Conservation (phyloP, 1,284 basidiomycete species). For the Cryptococcus sp. region DNA sequence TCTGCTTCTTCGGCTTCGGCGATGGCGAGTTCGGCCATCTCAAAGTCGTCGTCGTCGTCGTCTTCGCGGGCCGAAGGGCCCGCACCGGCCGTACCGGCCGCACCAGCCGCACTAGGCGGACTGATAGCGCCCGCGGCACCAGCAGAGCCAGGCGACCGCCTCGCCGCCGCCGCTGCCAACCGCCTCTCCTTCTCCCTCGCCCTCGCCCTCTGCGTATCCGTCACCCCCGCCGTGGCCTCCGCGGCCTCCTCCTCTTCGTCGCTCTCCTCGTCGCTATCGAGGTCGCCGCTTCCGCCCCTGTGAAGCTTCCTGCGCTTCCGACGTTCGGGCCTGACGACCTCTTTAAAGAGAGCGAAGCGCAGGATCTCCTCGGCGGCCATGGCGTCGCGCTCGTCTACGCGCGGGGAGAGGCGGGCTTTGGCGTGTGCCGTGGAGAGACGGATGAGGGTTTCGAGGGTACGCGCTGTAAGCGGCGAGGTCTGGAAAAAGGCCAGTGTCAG, state of each 20-base stretch:
- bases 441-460: slow-evolving; percentile 97
- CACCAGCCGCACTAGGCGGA: slow-evolving; percentile 1
- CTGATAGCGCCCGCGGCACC: slow-evolving; percentile 1
- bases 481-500: slow-evolving; percentile 41
- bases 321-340: slow-evolving; percentile 77
- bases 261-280: slow-evolving; percentile 57
- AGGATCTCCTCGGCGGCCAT: slow-evolving; percentile 90
- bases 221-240: slow-evolving; percentile 20
- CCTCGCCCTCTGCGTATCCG: slow-evolving; percentile 35
- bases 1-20: slow-evolving; percentile 4
- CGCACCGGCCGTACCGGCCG: background rate
- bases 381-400: slow-evolving; percentile 84
- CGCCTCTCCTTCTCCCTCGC: slow-evolving; percentile 54
- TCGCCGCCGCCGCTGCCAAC: slow-evolving; percentile 36
- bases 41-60: slow-evolving; percentile 43
- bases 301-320: slow-evolving; percentile 74
- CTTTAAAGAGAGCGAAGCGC: slow-evolving; percentile 96
- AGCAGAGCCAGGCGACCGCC: slow-evolving; percentile 3
- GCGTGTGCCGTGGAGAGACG: slow-evolving; percentile 97
- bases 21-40: slow-evolving; percentile 23
- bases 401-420: slow-evolving; percentile 82
- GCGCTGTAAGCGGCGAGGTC: slow-evolving; percentile 96
- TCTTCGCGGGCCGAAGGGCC: slow-evolving; percentile 32
- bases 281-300: slow-evolving; percentile 56
- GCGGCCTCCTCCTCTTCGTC: slow-evolving; percentile 53